Evolutionary conservation across 1,139 yeast species (phyloP).

Genomic region (Hemisphaericaspora subhashii): DNA sequence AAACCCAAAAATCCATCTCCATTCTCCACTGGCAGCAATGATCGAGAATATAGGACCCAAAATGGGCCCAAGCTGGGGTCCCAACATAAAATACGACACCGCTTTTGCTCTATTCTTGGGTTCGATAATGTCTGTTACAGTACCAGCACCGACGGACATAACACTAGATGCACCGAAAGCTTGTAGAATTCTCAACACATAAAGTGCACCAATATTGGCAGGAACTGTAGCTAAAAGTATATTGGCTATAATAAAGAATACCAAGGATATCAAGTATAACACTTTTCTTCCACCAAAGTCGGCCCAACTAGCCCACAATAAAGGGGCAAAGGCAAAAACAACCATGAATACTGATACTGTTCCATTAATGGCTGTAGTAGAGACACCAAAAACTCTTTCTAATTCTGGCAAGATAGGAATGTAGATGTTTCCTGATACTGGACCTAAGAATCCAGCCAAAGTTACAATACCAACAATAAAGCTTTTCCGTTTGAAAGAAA

Average conservation of each 20-base stretch:
- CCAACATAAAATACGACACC: slow-evolving; percentile 56
- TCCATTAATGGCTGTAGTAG: slow-evolving; percentile 51
- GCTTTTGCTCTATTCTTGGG: slow-evolving; percentile 51
- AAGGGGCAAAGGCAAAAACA: slow-evolving; percentile 53
- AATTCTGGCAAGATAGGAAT: slow-evolving; percentile 55
- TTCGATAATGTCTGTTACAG: slow-evolving; percentile 50
- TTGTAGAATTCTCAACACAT: slow-evolving; percentile 46
- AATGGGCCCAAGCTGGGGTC: slow-evolving; percentile 61
- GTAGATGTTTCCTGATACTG: slow-evolving; percentile 59
- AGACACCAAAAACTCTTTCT: slow-evolving; percentile 39
- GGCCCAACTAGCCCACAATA: slow-evolving; percentile 57
- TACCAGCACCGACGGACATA: slow-evolving; percentile 57
- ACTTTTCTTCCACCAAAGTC: slow-evolving; percentile 59
- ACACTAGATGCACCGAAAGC: slow-evolving; percentile 59
- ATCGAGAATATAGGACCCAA: slow-evolving; percentile 53
- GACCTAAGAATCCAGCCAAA: slow-evolving; percentile 56
- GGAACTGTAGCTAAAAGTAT: slow-evolving; percentile 50
- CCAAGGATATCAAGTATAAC: slow-evolving; percentile 46
- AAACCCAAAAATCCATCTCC: slow-evolving; percentile 63
- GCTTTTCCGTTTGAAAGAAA: slow-evolving; percentile 16
- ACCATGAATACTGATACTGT: slow-evolving; percentile 63
- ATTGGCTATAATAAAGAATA: slow-evolving; percentile 46
- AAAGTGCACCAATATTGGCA: slow-evolving; percentile 44
- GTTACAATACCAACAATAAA: slow-evolving; percentile 39
- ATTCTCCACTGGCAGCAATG: slow-evolving; percentile 32